Evolutionary conservation across 2,329 filamentous ascomycete species (phyloP), one percentile per base, ranked within the genome.

Genomic region (Cercospora canescens): DNA sequence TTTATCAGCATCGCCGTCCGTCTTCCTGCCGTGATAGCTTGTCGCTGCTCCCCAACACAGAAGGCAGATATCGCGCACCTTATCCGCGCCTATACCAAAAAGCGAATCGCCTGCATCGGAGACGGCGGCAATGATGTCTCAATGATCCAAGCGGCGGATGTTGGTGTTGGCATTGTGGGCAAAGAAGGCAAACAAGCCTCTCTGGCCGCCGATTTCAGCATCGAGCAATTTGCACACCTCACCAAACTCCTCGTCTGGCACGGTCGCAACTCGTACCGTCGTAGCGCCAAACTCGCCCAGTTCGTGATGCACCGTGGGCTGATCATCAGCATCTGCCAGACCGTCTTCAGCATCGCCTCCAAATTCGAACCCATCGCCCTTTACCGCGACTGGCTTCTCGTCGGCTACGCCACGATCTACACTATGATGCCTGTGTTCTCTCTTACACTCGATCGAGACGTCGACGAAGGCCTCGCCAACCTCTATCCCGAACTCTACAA

Each of bases 241-340:
- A 96, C 94, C 58, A 99, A 98, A 79, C 86, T 99, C 1, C 87
- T 99, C n/a, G 93, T 99, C 39, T 99, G 96, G 95, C 96, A 99
- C 77, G 95, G 95, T 1, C 89, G 96, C 34, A 99, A 99, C 81
- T 94, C 90, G 73, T 99, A 99, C 84, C 98, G 98, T 80, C 88
- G 96, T 54, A 93, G 89, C 66, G 95, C 95, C 30, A 99, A 99
- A 81, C 87, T 99, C 26, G 93, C 92, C 0, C 96, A 98, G 78
- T 99, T 99, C 79, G 94, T 99, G 74, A 99, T 99, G 74, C 96
- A 99, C 77, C 91, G 95, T 74, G 95, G 95, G 59, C 83, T 99
- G 52, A 97, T 99, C 75, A 96, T 99, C 75, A 90, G 88, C 62
- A 93, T 98, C 30, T 97, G 94, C 74, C 95, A 99, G 81, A 98